Evolutionary conservation across 2,329 filamentous ascomycete genomes (phyloP).

Genomic region (Clathrospora elynae): DNA sequence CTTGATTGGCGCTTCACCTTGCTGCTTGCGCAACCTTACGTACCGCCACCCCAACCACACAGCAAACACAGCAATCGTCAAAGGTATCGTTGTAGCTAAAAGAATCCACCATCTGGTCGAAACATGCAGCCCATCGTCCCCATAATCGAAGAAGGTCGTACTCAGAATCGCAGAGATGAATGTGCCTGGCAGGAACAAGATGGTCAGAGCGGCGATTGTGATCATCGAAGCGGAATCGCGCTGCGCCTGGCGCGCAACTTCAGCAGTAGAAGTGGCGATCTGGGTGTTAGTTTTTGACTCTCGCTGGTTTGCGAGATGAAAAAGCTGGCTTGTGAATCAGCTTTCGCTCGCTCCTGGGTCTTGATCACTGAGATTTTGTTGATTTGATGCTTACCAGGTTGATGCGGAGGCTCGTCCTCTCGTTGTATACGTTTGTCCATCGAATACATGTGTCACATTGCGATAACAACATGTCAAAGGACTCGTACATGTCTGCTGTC

Average conservation of each 20-base stretch:
- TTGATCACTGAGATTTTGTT: too few species aligned
- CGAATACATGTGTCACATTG: slow-evolving; percentile 25
- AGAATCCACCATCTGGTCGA: slow-evolving; percentile 24
- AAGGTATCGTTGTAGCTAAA: slow-evolving; percentile 19
- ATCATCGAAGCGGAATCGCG: slow-evolving; percentile 37
- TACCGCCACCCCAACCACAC: slow-evolving; percentile 23
- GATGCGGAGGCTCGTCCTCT: slow-evolving; percentile 29
- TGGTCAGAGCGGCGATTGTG: slow-evolving; percentile 33
- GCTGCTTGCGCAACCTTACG: slow-evolving; percentile 1
- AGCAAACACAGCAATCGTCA: slow-evolving; percentile 18
- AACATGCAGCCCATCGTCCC: slow-evolving; percentile 13
- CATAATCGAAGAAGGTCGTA: slow-evolving; percentile 26
- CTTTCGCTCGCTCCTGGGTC: not conserved
- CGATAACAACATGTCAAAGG: slow-evolving; percentile 23
- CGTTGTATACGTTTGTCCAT: slow-evolving; percentile 27
- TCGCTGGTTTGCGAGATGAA: slow-evolving; percentile 28
- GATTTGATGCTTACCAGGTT: slow-evolving; percentile 20
- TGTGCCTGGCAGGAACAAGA: slow-evolving; percentile 32
- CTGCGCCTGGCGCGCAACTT: slow-evolving; percentile 27
- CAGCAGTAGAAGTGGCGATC: slow-evolving; percentile 25
- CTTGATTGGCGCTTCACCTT: not conserved
- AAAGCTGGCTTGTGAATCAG: slow-evolving; percentile 20
- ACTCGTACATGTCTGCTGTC: slow-evolving; percentile 17
- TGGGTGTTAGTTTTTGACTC: slow-evolving; percentile 21
- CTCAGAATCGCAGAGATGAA: slow-evolving; percentile 24